Evolutionary conservation across 2,329 filamentous ascomycete species (phyloP).

Genomic region (Elsinoe australis): DNA sequence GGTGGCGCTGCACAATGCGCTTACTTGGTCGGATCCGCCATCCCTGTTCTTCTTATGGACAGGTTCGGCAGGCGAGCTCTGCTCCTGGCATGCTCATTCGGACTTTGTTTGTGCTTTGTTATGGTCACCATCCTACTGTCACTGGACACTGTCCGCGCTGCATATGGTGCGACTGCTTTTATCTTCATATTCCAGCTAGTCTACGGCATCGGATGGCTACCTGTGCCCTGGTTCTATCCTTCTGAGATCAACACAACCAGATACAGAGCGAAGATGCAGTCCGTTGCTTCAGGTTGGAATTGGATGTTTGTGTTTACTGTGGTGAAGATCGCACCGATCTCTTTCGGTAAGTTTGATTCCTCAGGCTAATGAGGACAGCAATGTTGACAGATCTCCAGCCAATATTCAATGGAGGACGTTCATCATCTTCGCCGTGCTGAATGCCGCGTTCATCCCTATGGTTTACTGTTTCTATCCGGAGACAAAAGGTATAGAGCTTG

Average conservation of each 20-base stretch:
- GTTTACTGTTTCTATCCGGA: conserved; percentile 52
- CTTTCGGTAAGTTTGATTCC: conserved; percentile 23
- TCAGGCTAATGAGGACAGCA: conserved; percentile 20
- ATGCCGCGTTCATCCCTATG: conserved; percentile 47
- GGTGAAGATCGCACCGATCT: conserved; percentile 38
- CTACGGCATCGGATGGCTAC: conserved; percentile 50
- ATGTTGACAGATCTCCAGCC: conserved; percentile 19
- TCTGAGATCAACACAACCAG: conserved; percentile 45
- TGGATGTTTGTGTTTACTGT: conserved; percentile 41
- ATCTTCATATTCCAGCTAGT: conserved; percentile 40
- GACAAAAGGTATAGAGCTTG: conserved; percentile 18
- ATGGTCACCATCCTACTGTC: conserved; percentile 35
- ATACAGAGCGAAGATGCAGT: conserved; percentile 50
- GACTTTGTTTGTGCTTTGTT: conserved; percentile 38
- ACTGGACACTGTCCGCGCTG: conserved; percentile 31
- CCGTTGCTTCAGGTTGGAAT: conserved; percentile 47
- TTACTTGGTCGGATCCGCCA: neutral
- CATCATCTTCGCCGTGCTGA: conserved; percentile 46
- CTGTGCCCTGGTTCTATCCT: conserved; percentile 29
- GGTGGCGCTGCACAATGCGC: neutral
- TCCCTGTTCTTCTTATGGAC: conserved; percentile 32
- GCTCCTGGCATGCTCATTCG: conserved; percentile 36
- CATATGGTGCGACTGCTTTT: conserved; percentile 27
- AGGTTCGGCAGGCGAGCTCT: conserved; percentile 36
- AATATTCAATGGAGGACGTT: conserved; percentile 37